Base-by-base conservation (phyloP, 1,284 basidiomycete genomes). In the Termitomyces sp. region DNA sequence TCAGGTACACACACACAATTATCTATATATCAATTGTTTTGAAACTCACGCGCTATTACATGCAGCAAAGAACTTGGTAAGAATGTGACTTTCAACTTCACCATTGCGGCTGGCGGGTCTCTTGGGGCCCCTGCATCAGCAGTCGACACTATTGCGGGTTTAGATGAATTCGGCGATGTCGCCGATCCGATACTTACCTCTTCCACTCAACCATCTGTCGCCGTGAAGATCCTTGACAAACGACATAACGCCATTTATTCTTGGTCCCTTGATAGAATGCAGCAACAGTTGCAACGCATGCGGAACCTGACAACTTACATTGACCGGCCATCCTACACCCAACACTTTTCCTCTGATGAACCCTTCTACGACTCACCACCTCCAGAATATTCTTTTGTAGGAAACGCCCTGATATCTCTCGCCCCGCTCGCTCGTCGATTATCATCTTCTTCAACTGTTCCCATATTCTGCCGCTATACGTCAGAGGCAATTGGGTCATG, bases 81-180 rank as follows among this genome's bases (percentile, higher is more conserved):
- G 66, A 80, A 87, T 41, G 90, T 96, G 38, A 79, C 83, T 7
- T 98, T 95, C 69, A 97, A 99, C 69, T 96, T 97, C 64, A 86
- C 88, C 3, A 83, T 97, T 44, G 83, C 91, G 21, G 86, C 94
- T 46, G 91, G 89, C 42, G 89, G 88, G 18, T 81, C 87, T 6
- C 74, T 93, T 16, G 86, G 88, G 42, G 81, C 86, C 2, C 92
- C 94, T 3, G 78, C 77, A 14, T 97, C 94, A 14, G 86, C 88
- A 3, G 79, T 93, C 38, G 93, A 94, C 64, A 85, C 86, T 24
- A 88, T 94, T 56, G 89, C 89, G 21, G 92, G 92, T 2, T 73
- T 97, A 37, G 88, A 92, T 67, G 89, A 94, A 64, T 92, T 97
- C 65, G 95, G 95, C 28, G 93, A 97, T 60, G 89, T 93, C n/a